These are phyloP conservation scores for Neobulgaria alba DNA, from an alignment of 2,329 filamentous ascomycete species.

Conservation along the genomic window DNA sequence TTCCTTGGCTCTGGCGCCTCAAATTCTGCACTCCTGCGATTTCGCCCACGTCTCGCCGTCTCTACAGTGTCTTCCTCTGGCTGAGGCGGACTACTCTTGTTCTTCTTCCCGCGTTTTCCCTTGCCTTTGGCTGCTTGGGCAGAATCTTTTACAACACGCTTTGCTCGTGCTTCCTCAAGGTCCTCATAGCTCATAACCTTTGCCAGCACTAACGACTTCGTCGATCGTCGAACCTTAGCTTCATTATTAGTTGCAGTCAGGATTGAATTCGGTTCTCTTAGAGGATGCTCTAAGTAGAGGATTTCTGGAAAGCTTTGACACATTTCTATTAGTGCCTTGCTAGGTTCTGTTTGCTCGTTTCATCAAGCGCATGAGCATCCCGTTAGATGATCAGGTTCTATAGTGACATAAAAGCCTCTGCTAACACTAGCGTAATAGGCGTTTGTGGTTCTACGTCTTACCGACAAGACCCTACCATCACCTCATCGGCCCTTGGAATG, in stretches of 20 bases:
- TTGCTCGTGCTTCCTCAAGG: background rate
- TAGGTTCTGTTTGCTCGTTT: background rate
- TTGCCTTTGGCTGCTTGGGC: background rate
- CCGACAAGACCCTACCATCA: too few species aligned
- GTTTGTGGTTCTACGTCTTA: too few species aligned
- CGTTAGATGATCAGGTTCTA: too few species aligned
- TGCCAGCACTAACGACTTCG: background rate
- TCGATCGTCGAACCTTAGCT: slow-evolving; percentile 11
- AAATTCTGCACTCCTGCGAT: background rate
- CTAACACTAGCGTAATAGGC: background rate
- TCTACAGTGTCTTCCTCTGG: background rate
- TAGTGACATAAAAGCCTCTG: background rate
- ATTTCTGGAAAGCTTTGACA: background rate
- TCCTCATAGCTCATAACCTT: slow-evolving; percentile 1
- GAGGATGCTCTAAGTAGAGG: background rate
- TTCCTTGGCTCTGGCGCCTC: slow-evolving; percentile 1
- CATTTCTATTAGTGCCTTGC: background rate
- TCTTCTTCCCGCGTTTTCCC: slow-evolving; percentile 2
- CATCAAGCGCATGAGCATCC: background rate
- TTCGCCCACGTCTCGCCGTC: background rate
- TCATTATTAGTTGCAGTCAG: slow-evolving; percentile 14
- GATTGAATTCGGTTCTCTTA: slow-evolving; percentile 18
- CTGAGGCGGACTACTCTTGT: slow-evolving; percentile 1
- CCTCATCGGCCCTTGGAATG: too few species aligned
- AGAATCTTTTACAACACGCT: background rate